phyloP scores from a whole-genome alignment of 2,329 filamentous ascomycete genomes.

The Alternaria solani region DNA sequence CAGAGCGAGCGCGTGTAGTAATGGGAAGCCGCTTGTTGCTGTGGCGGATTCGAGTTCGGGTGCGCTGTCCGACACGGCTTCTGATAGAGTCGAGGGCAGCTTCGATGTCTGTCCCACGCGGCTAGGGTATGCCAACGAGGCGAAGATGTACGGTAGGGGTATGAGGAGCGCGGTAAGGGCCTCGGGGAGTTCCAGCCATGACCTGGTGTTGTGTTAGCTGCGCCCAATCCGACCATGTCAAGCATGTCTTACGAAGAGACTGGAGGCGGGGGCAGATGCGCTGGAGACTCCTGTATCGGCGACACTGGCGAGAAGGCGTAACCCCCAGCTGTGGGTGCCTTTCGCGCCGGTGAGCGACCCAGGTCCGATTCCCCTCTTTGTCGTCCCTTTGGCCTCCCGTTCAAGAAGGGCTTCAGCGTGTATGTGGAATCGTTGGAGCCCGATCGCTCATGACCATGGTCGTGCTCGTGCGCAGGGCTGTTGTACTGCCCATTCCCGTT shows the following conservation, averaged over 20 bases:
- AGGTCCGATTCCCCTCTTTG: constrained; percentile 57
- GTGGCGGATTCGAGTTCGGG: constrained; percentile 18
- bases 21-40: constrained; percentile 30
- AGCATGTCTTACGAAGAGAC: constrained; percentile 33
- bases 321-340: constrained; percentile 26
- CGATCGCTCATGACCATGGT: constrained; percentile 27
- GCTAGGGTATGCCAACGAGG: constrained; percentile 56
- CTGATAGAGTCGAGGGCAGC: constrained; percentile 32
- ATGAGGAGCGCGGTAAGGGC: constrained; percentile 60
- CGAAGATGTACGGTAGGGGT: constrained; percentile 59
- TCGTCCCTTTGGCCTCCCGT: constrained; percentile 44
- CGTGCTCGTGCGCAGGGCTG: constrained; percentile 36
- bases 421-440: constrained; percentile 41
- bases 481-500: constrained; percentile 47
- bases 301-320: constrained; percentile 48
- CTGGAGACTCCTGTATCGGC: constrained; percentile 44
- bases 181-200: constrained; percentile 54
- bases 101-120: constrained; percentile 22
- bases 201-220: constrained; percentile 30
- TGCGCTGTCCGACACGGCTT: constrained; percentile 30
- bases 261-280: constrained; percentile 18
- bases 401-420: constrained; percentile 41
- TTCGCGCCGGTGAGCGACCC: constrained; percentile 46
- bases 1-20: constrained; percentile 56
- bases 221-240: not conserved